Evolutionary conservation across 495 filamentous ascomycete species (phyloP).

Genomic region (Apiosordaria backusii): DNA sequence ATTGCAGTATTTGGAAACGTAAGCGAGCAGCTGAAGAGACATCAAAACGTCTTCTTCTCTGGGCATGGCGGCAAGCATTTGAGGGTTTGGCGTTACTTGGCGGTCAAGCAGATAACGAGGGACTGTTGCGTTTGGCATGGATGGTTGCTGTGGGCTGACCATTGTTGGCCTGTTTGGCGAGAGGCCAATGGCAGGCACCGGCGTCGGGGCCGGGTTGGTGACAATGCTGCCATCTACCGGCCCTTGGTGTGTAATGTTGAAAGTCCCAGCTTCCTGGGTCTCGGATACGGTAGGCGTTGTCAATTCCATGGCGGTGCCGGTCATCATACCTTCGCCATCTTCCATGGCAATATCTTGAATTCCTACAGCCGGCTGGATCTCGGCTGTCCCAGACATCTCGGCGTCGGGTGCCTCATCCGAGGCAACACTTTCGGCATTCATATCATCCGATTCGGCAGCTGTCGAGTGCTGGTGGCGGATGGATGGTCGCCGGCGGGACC

Average conservation of each 20-base stretch:
- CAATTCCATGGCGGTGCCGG: slow-evolving; percentile 68
- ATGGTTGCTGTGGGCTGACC: slow-evolving; percentile 67
- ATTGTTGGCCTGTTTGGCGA: slow-evolving; percentile 73
- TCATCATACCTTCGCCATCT: slow-evolving; percentile 73
- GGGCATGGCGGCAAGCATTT: slow-evolving; percentile 81
- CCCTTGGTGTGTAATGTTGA: slow-evolving; percentile 93
- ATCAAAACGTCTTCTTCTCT: slow-evolving; percentile 96
- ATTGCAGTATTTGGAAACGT: slow-evolving; percentile 98
- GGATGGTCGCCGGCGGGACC: slow-evolving; percentile 62
- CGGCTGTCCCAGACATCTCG: slow-evolving; percentile 69
- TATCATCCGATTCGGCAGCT: slow-evolving; percentile 81
- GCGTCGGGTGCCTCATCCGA: slow-evolving; percentile 61
- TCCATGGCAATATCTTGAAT: slow-evolving; percentile 75
- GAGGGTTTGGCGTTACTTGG: slow-evolving; percentile 58
- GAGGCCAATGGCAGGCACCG: slow-evolving; percentile 63
- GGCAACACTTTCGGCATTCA: slow-evolving; percentile 72
- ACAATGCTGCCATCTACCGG: slow-evolving; percentile 84
- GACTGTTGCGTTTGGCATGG: slow-evolving; percentile 59
- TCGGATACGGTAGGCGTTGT: slow-evolving; percentile 77
- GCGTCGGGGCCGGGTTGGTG: slow-evolving; percentile 49
- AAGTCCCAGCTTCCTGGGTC: slow-evolving; percentile 77
- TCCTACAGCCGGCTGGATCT: slow-evolving; percentile 73
- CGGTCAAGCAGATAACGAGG: slow-evolving; percentile 74
- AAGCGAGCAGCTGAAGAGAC: slow-evolving; percentile 95
- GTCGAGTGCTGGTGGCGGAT: slow-evolving; percentile 85